A percentile compares a stretch with the other conserved stretches of the same genome.
Conservation (phyloP, 257 asterid genomes). For the Solanum chmielewskii region DNA sequence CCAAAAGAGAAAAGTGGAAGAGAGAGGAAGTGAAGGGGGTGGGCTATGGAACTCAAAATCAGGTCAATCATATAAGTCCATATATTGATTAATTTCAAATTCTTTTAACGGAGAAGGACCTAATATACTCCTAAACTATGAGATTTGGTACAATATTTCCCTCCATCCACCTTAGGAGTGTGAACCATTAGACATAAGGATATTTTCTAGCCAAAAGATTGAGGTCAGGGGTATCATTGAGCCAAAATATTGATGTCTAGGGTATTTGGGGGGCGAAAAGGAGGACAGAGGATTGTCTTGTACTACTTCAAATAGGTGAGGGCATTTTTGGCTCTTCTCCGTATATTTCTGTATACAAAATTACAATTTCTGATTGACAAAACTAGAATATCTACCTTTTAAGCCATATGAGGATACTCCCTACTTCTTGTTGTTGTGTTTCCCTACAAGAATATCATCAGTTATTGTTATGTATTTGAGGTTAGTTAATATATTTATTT, state of each 20-base stretch:
- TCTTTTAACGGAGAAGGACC: background rate
- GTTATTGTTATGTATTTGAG: slow-evolving; percentile 9
- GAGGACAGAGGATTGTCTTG: background rate
- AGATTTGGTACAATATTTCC: background rate
- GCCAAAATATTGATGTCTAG: background rate
- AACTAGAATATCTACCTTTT: background rate
- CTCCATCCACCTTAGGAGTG: background rate
- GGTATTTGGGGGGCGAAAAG: background rate
- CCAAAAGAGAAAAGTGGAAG: background rate
- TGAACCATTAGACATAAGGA: background rate
- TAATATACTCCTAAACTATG: background rate
- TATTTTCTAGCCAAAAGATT: background rate
- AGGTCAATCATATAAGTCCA: background rate
- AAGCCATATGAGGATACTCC: background rate
- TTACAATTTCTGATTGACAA: background rate
- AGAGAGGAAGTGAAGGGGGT: background rate
- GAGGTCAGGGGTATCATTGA: background rate
- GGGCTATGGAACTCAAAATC: background rate
- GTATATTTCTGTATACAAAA: background rate
- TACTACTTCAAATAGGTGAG: background rate
- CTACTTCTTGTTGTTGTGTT: background rate
- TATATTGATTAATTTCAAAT: background rate
- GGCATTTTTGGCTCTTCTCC: background rate
- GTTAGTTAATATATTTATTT: background rate
- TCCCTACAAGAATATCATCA: background rate